phyloP scores from a whole-genome alignment of 2,329 filamentous ascomycete genomes.

The Setomelanomma holmii region DNA sequence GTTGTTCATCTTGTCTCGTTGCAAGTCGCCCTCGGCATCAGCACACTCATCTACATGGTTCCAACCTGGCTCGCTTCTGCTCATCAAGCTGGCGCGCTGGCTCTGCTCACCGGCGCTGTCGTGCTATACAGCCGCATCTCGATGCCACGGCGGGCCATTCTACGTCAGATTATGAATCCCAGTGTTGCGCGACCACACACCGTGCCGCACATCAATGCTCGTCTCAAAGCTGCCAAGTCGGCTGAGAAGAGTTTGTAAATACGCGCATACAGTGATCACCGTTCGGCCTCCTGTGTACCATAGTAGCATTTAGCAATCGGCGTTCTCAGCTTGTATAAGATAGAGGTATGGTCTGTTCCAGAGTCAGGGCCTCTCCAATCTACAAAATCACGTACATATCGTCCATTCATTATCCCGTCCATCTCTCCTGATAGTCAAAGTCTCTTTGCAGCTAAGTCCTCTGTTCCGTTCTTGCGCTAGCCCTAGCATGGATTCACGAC shows the following conservation, averaged over 20 bases:
- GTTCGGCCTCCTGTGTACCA: not conserved
- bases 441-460: too few species aligned
- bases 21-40: slow-evolving; percentile 87
- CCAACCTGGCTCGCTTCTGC: slow-evolving; percentile 86
- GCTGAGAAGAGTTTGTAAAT: slow-evolving; percentile 22
- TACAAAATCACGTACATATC: not conserved
- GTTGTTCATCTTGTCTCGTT: slow-evolving; percentile 82
- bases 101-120: slow-evolving; percentile 80
- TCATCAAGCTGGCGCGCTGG: slow-evolving; percentile 90
- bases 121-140: slow-evolving; percentile 70
- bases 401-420: too few species aligned
- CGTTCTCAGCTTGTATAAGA: not conserved
- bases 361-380: not conserved
- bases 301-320: not conserved
- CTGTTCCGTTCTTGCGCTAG: too few species aligned
- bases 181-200: slow-evolving; percentile 19
- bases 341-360: not conserved
- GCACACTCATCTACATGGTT: slow-evolving; percentile 91
- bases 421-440: too few species aligned
- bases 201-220: slow-evolving; percentile 27
- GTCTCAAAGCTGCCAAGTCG: slow-evolving; percentile 25
- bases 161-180: slow-evolving; percentile 39
- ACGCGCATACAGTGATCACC: not conserved
- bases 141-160: slow-evolving; percentile 41
- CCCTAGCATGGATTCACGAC: too few species aligned